A percentile compares a stretch with the other conserved stretches of the same genome.
Evolutionary conservation across 352 stramenopile genomes (phyloP).

Genomic region (Pythium angustatum): DNA sequence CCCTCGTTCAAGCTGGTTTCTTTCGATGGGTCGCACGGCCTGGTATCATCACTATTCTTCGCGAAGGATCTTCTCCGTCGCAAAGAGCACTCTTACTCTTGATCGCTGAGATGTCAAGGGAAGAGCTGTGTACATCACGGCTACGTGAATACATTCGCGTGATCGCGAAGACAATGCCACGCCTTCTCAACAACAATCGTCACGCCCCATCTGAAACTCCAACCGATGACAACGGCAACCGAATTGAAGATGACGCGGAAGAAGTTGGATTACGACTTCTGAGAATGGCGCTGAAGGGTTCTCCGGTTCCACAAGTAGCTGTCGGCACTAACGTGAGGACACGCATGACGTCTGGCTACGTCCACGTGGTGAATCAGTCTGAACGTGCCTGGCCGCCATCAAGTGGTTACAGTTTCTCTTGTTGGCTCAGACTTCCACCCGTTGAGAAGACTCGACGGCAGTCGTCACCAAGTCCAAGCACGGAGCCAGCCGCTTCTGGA

Average conservation of each 20-base stretch:
- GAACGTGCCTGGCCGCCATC: slow-evolving; percentile 69
- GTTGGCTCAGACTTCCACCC: slow-evolving; percentile 63
- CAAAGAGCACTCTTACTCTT: slow-evolving; percentile 39
- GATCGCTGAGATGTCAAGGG: slow-evolving; percentile 44
- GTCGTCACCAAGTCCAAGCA: not conserved
- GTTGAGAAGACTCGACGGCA: slow-evolving; percentile 11
- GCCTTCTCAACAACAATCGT: slow-evolving; percentile 33
- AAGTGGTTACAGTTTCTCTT: slow-evolving; percentile 78
- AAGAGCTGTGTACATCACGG: slow-evolving; percentile 51
- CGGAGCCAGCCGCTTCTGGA: not conserved
- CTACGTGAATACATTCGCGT: slow-evolving; percentile 58
- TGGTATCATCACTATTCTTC: slow-evolving; percentile 38
- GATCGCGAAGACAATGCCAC: slow-evolving; percentile 55
- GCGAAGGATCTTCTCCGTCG: slow-evolving; percentile 34
- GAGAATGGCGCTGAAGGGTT: slow-evolving; percentile 39
- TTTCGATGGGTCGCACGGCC: slow-evolving; percentile 61
- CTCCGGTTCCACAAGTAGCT: slow-evolving; percentile 47
- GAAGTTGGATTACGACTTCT: slow-evolving; percentile 54
- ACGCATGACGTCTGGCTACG: slow-evolving; percentile 56
- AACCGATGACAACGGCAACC: not conserved
- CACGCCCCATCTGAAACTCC: slow-evolving; percentile 13
- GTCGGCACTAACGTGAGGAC: slow-evolving; percentile 56
- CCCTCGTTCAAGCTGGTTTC: slow-evolving; percentile 49
- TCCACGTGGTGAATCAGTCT: slow-evolving; percentile 60
- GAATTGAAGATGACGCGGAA: slow-evolving; percentile 14